Evolutionary conservation across 352 stramenopile genomes (phyloP).

Genomic region (Elongisporangium undulatum): DNA sequence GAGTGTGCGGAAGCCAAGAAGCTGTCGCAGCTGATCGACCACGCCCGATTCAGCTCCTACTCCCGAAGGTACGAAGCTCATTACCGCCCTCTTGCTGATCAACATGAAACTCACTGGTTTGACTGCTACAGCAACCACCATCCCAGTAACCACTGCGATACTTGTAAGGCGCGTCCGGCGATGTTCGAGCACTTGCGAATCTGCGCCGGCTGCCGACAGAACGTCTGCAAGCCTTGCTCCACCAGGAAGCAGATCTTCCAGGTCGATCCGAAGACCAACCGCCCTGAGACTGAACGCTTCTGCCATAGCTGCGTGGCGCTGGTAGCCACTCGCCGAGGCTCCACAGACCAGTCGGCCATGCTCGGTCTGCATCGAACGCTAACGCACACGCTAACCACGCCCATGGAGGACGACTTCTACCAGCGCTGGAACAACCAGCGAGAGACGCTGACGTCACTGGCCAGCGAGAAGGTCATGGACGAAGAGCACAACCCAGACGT

Average conservation of each 20-base stretch:
- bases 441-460: neutral
- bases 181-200: constrained; percentile 27
- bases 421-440: neutral
- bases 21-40: constrained; percentile 30
- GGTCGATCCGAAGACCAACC: constrained; percentile 18
- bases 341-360: neutral
- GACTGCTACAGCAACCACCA: constrained; percentile 23
- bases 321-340: neutral
- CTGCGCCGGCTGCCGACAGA: constrained; percentile 38
- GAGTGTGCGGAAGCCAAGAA: constrained; percentile 40
- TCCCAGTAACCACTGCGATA: constrained; percentile 28
- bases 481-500: neutral
- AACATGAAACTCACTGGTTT: neutral
- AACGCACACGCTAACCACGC: neutral
- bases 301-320: constrained; percentile 20
- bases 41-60: constrained; percentile 5
- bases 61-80: neutral
- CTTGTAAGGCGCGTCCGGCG: constrained; percentile 35
- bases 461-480: neutral
- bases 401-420: neutral
- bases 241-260: constrained; percentile 22
- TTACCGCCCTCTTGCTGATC: neutral
- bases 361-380: neutral
- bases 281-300: constrained; percentile 17
- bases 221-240: constrained; percentile 33